Base-by-base conservation (phyloP, 257 asterid genomes). In the Gynochthodes officinalis region DNA sequence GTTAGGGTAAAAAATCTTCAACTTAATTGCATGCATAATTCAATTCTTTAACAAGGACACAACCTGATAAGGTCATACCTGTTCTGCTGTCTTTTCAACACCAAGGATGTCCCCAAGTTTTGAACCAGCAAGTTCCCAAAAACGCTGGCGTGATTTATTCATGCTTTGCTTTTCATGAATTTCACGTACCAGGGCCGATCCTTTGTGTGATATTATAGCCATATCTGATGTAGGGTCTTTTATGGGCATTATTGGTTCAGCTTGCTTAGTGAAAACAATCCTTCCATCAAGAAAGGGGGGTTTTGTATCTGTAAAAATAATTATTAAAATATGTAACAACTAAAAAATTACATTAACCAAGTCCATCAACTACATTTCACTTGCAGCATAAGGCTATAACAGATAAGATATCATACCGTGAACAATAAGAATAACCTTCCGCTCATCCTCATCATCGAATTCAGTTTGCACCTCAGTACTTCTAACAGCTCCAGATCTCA, bases 71-170 rank as follows among this genome's bases (percentile, higher is more conserved):
- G 49, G 50, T n/a, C 82, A 64, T 81, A 89, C 98, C 89, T 92
- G 98, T 64, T 90, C 98, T 44, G 92, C 91, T 65, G 93, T 86
- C 84, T 92, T 92, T 86, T 95, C 97, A 74, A 95, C 98, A 39
- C 99, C 99, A 73, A 95, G 96, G 79, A 92, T 95, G 53, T 95
- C 85, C 60, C 99, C 99, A 4, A 92, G 87, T 79, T 90, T 90
- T 46, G 99, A 92, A 77, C 98, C 99, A 73, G 99, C 98, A 72
- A 95, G 98, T 81, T 95, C 99, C 99, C 98, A 95, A 82, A 95
- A 95, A 23, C 97, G 90, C 76, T 95, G 98, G 8, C 99, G 90
- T 28, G 99, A 95, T 85, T 95, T 95, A 76, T 85, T 88, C 87
- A 78, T 77, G 79, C 96, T 95, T 78, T 95, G 99, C 74, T 95